A percentile compares a stretch with the other conserved stretches of the same genome.
phyloP scores from a whole-genome alignment of 2,329 filamentous ascomycete species.

The Tolypocladium capitatum region DNA sequence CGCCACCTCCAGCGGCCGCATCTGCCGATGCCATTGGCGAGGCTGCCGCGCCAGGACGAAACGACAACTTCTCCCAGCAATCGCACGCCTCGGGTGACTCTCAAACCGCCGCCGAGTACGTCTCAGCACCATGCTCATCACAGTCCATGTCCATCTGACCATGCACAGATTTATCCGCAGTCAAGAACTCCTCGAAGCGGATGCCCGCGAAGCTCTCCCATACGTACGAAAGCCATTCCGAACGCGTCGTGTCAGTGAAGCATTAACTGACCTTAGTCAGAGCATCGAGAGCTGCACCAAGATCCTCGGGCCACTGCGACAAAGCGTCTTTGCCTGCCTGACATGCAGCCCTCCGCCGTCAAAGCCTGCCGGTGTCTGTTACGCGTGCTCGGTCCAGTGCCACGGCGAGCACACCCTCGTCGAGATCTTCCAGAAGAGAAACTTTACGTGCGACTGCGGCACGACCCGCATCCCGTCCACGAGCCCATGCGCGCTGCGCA shows the following conservation, averaged over 20 bases:
- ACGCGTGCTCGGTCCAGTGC: conserved; percentile 91
- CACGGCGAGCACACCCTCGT: conserved; percentile 92
- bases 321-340: conserved; percentile 81
- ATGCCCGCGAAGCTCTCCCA: conserved; percentile 86
- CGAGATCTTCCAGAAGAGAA: conserved; percentile 88
- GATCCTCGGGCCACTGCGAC: conserved; percentile 74
- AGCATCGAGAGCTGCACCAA: conserved; percentile 91
- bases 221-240: conserved; percentile 48
- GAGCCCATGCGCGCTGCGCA: conserved; percentile 62
- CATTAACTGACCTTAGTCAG: conserved; percentile 28
- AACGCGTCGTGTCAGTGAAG: not conserved
- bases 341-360: conserved; percentile 78
- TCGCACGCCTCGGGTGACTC: conserved; percentile 47
- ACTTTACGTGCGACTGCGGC: conserved; percentile 94
- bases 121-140: not conserved
- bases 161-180: conserved; percentile 65
- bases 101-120: conserved; percentile 60
- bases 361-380: conserved; percentile 70
- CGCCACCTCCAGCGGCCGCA: conserved; percentile 13
- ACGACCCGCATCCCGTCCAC: conserved; percentile 63
- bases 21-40: conserved; percentile 11
- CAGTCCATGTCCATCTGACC: not conserved
- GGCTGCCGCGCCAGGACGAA: conserved; percentile 23
- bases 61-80: conserved; percentile 44
- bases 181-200: conserved; percentile 83